Evolutionary conservation across 2,329 filamentous ascomycete genomes (phyloP).

Genomic region (Epichloe glyceriae): DNA sequence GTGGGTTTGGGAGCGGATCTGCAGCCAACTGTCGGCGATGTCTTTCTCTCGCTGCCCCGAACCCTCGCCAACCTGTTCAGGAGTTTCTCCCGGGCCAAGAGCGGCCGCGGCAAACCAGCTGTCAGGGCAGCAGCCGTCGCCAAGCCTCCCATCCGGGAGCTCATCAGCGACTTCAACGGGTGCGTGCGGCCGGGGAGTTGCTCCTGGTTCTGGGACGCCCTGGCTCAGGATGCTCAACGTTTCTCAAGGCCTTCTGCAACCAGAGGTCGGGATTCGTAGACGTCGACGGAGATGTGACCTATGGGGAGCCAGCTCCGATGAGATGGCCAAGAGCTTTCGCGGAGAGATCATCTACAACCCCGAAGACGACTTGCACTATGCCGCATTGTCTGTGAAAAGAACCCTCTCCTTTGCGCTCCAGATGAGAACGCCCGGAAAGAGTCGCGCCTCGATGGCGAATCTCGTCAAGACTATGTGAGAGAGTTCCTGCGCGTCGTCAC

Average conservation of each 20-base stretch:
- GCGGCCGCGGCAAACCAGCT: conserved; percentile 11
- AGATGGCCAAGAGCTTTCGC: conserved; percentile 40
- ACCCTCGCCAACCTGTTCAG: conserved; percentile 34
- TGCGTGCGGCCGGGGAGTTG: conserved; percentile 62
- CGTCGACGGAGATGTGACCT: conserved; percentile 52
- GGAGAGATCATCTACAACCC: conserved; percentile 56
- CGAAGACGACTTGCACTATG: conserved; percentile 57
- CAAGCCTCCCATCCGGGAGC: conserved; percentile 48
- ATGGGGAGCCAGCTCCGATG: conserved; percentile 36
- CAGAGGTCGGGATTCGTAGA: conserved; percentile 50
- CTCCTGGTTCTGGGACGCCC: conserved; percentile 54
- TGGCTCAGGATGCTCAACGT: conserved; percentile 55
- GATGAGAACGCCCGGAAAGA: conserved; percentile 43
- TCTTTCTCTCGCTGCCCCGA: conserved; percentile 40
- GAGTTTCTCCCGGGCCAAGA: conserved; percentile 12
- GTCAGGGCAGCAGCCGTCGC: conserved; percentile 35
- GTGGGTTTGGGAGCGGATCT: conserved; percentile 50
- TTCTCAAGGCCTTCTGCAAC: conserved; percentile 61
- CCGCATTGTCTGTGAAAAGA: conserved; percentile 52
- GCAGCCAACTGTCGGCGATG: conserved; percentile 46
- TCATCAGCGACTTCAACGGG: conserved; percentile 52
- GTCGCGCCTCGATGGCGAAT: conserved; percentile 44
- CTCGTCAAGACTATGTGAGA: conserved; percentile 38
- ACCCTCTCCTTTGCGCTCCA: conserved; percentile 55
- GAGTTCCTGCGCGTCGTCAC: conserved; percentile 48